Base-by-base conservation (phyloP, 1,284 basidiomycete species). In the Rhodotorula sp. region DNA sequence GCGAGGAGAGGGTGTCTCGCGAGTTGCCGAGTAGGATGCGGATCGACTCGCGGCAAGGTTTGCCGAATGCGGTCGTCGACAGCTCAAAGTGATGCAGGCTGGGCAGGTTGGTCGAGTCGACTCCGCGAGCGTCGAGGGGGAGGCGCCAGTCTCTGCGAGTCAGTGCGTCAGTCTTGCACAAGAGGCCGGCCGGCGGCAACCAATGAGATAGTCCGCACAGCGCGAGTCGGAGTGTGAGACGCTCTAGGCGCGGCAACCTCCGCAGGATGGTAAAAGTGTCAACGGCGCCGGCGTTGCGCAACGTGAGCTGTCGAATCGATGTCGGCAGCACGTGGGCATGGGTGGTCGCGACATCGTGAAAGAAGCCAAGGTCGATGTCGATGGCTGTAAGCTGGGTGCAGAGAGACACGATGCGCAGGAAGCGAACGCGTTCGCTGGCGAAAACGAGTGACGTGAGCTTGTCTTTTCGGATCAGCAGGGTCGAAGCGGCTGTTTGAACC, bases 331-430 rank as follows among this genome's bases (percentile, higher is more conserved):
- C 4, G 1, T 52, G 15, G 54, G n/a, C 49, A 23, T 19, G 0
- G 66, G 57, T 3, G 18, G 12, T n/a, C 31, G 38, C 43, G 10
- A 68, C n/a, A 4, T 63, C 52, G 49, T 38, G 43, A 64, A 68
- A 68, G 54, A 68, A 73, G 1, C 68, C 71, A 31, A 70, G 31
- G 34, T 73, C 71, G 54, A 68, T 54, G 61, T 73, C 72, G 45
- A 73, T 64, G 0, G 48, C 47, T 0, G 56, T 26, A 38, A 73
- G 26, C 2, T 38, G 34, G 1, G 28, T 47, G 45, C 68, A 70
- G 19, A 26, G 47, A 0, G 54, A 3, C 3, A 73, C 58, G 2
- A 70, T 63, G 3, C 50, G 62, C 7, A 62, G 45, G 14, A 73
- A 63, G 19, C 68, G 60, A 23, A 62, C 49, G 2, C 68, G 62